phyloP scores from a whole-genome alignment of 2,329 filamentous ascomycete species.

The Myriosclerotinia scirpicola region DNA sequence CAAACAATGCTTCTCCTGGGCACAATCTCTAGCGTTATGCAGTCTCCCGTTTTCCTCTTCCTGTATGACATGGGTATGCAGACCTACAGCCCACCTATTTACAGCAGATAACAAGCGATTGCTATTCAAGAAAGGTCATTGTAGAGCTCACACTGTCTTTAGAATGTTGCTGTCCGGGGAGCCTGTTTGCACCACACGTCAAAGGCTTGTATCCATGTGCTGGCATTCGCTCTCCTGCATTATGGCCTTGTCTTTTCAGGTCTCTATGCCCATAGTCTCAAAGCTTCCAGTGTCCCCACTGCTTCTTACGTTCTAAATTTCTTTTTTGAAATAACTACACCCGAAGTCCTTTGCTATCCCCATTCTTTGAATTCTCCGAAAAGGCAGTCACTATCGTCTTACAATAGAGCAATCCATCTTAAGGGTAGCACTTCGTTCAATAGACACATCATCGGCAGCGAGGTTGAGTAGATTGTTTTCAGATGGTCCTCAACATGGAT shows the following conservation, averaged over 20 bases:
- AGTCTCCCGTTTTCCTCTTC: slow-evolving; percentile 22
- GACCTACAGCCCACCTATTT: slow-evolving; percentile 23
- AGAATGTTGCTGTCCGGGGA: slow-evolving; percentile 37
- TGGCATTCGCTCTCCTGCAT: slow-evolving; percentile 39
- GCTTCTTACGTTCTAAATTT: slow-evolving; percentile 11
- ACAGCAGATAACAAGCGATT: slow-evolving; percentile 30
- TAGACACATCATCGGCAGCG: slow-evolving; percentile 32
- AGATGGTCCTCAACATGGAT: slow-evolving; percentile 35
- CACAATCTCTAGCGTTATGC: slow-evolving; percentile 29
- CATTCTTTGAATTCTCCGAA: slow-evolving; percentile 38
- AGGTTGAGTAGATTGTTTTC: slow-evolving; percentile 28
- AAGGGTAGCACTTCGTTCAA: slow-evolving; percentile 33
- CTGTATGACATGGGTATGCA: slow-evolving; percentile 27
- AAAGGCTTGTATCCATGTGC: slow-evolving; percentile 37
- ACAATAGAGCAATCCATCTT: slow-evolving; percentile 36
- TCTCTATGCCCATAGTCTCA: slow-evolving; percentile 24
- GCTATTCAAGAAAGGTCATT: slow-evolving; percentile 28
- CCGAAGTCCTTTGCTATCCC: slow-evolving; percentile 38
- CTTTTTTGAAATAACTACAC: slow-evolving; percentile 39
- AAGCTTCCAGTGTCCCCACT: slow-evolving; percentile 18
- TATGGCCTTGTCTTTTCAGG: slow-evolving; percentile 33
- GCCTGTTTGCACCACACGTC: slow-evolving; percentile 37
- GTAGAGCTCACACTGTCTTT: slow-evolving; percentile 24
- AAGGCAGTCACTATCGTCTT: slow-evolving; percentile 32
- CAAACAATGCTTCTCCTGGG: slow-evolving; percentile 25